These are phyloP conservation scores for Chrysoporthe deuterocubensis DNA, from an alignment of 2,329 filamentous ascomycete genomes.

Conservation along the genomic window DNA sequence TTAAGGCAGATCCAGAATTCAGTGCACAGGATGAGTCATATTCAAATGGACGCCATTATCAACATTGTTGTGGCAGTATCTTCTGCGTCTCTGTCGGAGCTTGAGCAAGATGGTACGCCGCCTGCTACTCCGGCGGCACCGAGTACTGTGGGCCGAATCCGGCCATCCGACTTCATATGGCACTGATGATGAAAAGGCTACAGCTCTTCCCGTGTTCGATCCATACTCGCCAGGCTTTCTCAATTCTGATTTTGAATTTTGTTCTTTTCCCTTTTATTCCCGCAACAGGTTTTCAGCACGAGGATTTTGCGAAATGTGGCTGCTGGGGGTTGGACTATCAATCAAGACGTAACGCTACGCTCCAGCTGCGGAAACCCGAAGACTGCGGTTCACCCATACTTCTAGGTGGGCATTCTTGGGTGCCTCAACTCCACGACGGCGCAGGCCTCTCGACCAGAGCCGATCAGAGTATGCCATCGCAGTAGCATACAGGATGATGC, in stretches of 20 bases:
- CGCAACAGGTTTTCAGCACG: too few species aligned
- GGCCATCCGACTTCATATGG: background rate
- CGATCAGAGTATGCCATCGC: too few species aligned
- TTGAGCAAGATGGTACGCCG: background rate
- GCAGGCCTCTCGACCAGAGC: too few species aligned
- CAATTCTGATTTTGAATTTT: background rate
- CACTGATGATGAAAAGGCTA: background rate
- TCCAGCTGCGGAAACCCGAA: too few species aligned
- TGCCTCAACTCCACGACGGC: too few species aligned
- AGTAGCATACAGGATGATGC: too few species aligned
- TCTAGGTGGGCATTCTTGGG: too few species aligned
- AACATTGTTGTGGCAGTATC: background rate
- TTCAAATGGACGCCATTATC: background rate
- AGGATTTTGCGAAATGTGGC: too few species aligned
- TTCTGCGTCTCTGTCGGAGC: background rate
- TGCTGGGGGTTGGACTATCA: too few species aligned
- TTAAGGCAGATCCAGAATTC: background rate
- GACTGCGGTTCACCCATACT: too few species aligned
- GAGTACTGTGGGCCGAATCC: background rate
- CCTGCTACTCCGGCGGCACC: background rate
- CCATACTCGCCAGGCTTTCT: background rate
- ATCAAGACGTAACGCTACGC: too few species aligned
- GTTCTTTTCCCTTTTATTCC: background rate
- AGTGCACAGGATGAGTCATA: background rate
- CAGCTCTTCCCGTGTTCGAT: background rate